A percentile compares a stretch with the other conserved stretches of the same genome.
Conservation (phyloP, 2,329 filamentous ascomycete genomes). For the Pyrenophora seminiperda region DNA sequence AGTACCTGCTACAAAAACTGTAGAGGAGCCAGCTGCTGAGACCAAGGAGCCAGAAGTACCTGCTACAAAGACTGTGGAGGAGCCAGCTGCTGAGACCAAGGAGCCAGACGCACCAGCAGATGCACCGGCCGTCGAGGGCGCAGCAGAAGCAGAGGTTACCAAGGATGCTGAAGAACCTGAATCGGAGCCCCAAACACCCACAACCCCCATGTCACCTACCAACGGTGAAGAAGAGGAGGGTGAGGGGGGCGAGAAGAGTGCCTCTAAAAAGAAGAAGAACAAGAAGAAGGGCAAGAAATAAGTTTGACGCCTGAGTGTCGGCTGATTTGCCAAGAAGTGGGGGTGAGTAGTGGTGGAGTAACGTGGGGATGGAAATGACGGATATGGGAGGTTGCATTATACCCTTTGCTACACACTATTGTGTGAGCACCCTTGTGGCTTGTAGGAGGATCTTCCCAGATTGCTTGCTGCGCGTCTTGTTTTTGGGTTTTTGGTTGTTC, state of each 20-base stretch:
- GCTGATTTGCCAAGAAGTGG: neutral
- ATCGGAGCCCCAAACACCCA: conserved; percentile 7
- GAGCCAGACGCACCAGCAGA: conserved; percentile 5
- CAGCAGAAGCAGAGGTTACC: neutral
- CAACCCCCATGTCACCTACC: conserved; percentile 2
- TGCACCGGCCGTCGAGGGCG: conserved; percentile 3
- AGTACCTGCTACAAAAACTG: too few relatives aligned
- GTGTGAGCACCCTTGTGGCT: conserved; percentile 1
- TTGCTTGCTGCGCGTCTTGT: neutral
- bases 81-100: conserved; percentile 4
- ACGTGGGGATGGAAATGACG: neutral
- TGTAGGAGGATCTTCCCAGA: conserved; percentile 5
- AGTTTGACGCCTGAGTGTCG: neutral
- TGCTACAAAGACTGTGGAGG: conserved; percentile 7
- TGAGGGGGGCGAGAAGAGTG: conserved; percentile 7
- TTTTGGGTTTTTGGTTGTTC: neutral
- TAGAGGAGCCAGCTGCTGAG: conserved; percentile 24
- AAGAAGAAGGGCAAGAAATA: conserved; percentile 29
- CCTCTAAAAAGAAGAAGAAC: conserved; percentile 10
- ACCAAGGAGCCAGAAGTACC: conserved; percentile 16
- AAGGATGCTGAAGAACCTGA: conserved; percentile 8
- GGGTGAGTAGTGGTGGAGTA: neutral
- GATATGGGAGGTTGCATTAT: conserved; percentile 13
- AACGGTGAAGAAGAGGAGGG: conserved; percentile 5
- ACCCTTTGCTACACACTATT: conserved; percentile 8